Conservation (phyloP, 1,284 basidiomycete species). For the Tilletiopsis washingtonensis region DNA sequence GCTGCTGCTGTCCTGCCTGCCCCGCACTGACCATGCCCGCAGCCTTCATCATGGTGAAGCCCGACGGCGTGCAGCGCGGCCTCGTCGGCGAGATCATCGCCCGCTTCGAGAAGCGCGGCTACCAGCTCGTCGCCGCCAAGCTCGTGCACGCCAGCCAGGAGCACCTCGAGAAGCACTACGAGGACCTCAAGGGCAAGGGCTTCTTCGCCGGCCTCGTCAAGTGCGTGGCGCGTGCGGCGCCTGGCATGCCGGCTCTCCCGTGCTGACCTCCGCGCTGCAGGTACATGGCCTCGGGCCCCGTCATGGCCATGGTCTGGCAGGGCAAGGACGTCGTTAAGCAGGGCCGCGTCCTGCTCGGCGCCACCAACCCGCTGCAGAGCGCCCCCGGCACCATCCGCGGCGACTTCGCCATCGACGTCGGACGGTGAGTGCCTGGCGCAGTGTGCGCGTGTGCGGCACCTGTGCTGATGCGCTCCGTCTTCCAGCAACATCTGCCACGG, state of each 20-base stretch:
- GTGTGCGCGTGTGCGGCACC: no score
- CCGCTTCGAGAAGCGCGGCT: constrained; percentile 39
- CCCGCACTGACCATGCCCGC: background rate
- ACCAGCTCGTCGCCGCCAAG: constrained; percentile 45
- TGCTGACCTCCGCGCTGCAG: no score
- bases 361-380: constrained; percentile 91
- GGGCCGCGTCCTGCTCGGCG: constrained; percentile 87
- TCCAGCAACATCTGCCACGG: constrained; percentile 56
- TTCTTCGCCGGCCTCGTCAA: constrained; percentile 47
- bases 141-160: constrained; percentile 42
- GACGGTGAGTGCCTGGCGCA: constrained; percentile 61
- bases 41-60: constrained; percentile 47
- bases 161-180: constrained; percentile 47
- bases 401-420: constrained; percentile 67
- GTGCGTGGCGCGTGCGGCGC: no score
- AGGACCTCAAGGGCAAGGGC: constrained; percentile 46
- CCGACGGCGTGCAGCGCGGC: constrained; percentile 45
- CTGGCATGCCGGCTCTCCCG: no score
- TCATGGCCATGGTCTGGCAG: constrained; percentile 94
- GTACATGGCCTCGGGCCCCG: constrained; percentile 77
- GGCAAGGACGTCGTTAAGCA: constrained; percentile 59
- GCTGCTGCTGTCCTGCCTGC: background rate
- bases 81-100: constrained; percentile 44
- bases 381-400: constrained; percentile 53
- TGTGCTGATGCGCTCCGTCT: background rate